Conservation (phyloP, 2,329 filamentous ascomycete species). For the Sclerotinia trifoliorum region DNA sequence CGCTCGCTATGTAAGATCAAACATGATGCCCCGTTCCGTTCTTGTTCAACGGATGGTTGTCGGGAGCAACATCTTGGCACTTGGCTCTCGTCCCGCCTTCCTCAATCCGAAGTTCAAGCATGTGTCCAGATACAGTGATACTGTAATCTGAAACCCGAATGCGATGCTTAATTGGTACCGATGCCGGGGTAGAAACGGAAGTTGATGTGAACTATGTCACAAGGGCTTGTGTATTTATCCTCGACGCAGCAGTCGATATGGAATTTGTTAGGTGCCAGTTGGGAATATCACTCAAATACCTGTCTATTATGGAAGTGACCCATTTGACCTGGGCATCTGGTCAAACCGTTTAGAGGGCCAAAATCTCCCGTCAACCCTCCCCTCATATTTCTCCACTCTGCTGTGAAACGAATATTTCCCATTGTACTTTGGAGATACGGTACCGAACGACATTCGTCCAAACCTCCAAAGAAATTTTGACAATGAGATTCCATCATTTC, state of each 20-base stretch:
- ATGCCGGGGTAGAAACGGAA: not conserved
- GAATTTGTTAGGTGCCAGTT: not conserved
- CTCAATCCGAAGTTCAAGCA: not conserved
- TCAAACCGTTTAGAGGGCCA: not conserved
- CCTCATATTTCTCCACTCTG: not conserved
- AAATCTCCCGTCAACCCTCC: not conserved
- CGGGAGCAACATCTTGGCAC: constrained; percentile 9
- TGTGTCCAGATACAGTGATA: not conserved
- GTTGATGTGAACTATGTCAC: not conserved
- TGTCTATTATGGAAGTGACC: not conserved
- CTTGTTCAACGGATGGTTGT: not conserved
- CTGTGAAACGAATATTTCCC: not conserved
- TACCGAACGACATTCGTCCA: not conserved
- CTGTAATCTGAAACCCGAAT: not conserved
- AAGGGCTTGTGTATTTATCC: not conserved
- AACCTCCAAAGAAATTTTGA: not conserved
- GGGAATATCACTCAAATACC: not conserved
- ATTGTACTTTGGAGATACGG: not conserved
- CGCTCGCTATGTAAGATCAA: not conserved
- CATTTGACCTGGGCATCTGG: not conserved
- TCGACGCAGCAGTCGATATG: not conserved
- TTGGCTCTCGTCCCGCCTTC: constrained; percentile 11
- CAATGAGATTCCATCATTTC: not conserved
- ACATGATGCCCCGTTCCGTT: not conserved
- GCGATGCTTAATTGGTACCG: not conserved